phyloP scores from a whole-genome alignment of 2,329 filamentous ascomycete genomes.

The Chrysoporthe cubensis region DNA sequence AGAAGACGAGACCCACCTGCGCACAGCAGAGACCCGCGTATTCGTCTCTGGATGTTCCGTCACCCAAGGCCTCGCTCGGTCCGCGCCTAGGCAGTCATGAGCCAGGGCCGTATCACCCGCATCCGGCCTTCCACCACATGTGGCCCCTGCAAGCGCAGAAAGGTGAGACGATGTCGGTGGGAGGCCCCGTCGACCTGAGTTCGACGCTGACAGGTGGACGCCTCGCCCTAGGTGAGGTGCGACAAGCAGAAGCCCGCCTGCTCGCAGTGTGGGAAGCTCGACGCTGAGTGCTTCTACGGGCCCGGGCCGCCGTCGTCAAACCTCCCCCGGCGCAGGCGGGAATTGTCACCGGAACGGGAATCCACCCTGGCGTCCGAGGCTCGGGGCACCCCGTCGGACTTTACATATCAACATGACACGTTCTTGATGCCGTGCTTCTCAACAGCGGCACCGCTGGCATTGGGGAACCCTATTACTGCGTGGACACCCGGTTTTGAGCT shows the following conservation, averaged over 20 bases:
- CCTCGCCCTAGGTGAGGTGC: not conserved
- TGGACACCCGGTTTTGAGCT: not conserved
- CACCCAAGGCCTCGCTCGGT: too few species aligned
- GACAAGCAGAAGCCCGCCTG: not conserved
- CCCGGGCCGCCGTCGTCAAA: not conserved
- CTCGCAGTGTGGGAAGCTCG: not conserved
- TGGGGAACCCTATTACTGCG: not conserved
- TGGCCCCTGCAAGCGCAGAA: not conserved
- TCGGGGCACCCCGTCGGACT: not conserved
- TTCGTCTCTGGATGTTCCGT: too few species aligned
- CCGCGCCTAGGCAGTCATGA: too few species aligned
- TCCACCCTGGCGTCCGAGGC: not conserved
- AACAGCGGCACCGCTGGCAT: not conserved
- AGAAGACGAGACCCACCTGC: too few species aligned
- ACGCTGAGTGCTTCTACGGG: not conserved
- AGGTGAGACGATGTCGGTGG: not conserved
- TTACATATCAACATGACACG: not conserved
- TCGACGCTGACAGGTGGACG: not conserved
- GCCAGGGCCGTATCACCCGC: constrained; percentile 1
- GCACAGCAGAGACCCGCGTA: too few species aligned
- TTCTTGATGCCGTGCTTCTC: not conserved
- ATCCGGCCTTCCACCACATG: not conserved
- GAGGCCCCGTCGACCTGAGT: not conserved
- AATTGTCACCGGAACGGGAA: not conserved
- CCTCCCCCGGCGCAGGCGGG: not conserved